Percentiles rank a stretch among this genome's conserved stretches.
Conservation (phyloP, 208 protist species). For the Wallacemonas rigidus region DNA sequence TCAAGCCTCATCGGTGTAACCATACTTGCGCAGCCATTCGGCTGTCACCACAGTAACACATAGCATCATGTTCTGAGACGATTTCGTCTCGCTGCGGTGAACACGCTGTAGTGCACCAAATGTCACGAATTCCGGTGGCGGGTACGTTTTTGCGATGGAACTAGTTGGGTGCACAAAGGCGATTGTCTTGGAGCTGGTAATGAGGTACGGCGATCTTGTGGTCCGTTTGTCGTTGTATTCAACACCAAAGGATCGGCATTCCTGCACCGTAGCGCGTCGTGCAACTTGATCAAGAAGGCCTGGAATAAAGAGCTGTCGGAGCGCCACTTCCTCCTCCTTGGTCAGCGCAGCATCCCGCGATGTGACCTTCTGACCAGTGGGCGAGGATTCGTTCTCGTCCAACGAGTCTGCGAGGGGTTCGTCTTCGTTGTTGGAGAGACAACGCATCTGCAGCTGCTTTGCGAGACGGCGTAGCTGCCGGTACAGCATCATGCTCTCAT, state of each 20-base stretch:
- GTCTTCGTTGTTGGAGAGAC: background rate
- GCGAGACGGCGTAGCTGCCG: slow-evolving; percentile 59
- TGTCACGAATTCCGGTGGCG: slow-evolving; percentile 87
- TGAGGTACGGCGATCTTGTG: slow-evolving; percentile 81
- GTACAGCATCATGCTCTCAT: slow-evolving; percentile 68
- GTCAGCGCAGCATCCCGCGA: background rate
- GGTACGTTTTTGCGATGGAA: slow-evolving; percentile 76
- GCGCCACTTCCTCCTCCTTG: slow-evolving; percentile 62
- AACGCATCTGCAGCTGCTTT: slow-evolving; percentile 14
- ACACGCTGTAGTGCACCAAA: slow-evolving; percentile 81
- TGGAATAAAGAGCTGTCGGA: slow-evolving; percentile 85
- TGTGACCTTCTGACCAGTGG: background rate
- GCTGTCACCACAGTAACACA: slow-evolving; percentile 86
- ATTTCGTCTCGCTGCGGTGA: slow-evolving; percentile 73
- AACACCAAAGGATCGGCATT: slow-evolving; percentile 83
- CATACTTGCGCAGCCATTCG: slow-evolving; percentile 82
- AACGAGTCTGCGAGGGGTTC: slow-evolving; percentile 67
- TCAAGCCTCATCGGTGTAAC: slow-evolving; percentile 33
- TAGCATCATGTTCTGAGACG: slow-evolving; percentile 82
- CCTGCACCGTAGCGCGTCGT: slow-evolving; percentile 82
- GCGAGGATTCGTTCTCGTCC: slow-evolving; percentile 55
- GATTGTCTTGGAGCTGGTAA: slow-evolving; percentile 59
- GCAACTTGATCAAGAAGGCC: slow-evolving; percentile 90
- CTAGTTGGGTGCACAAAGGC: slow-evolving; percentile 88
- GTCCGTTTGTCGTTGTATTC: slow-evolving; percentile 85